Conservation (phyloP, 148 eudicot species). For the Linanthus parryae region DNA sequence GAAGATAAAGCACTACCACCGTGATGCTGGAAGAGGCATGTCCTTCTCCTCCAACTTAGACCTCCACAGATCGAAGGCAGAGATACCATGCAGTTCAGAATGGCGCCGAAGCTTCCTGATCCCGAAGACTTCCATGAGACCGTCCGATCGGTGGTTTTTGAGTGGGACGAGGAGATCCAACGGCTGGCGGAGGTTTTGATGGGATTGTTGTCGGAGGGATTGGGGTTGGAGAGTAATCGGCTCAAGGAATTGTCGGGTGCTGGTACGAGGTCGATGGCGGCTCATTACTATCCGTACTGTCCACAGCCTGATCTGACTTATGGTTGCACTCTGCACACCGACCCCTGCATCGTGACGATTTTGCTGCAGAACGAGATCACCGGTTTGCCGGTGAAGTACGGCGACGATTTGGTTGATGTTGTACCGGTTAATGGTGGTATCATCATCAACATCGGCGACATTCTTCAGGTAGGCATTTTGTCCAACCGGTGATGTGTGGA, state of each 20-base stretch:
- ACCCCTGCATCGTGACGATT: constrained; percentile 32
- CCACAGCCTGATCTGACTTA: constrained; percentile 34
- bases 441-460: constrained; percentile 35
- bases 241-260: constrained; percentile 26
- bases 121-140: constrained; percentile 21
- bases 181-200: constrained; percentile 14
- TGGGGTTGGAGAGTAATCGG: constrained; percentile 17
- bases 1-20: constrained; percentile 24
- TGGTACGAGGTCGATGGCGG: constrained; percentile 26
- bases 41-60: constrained; percentile 48
- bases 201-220: constrained; percentile 28
- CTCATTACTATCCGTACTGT: constrained; percentile 35
- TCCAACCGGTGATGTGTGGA: too few relatives aligned
- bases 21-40: constrained; percentile 25
- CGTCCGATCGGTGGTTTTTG: constrained; percentile 20
- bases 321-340: constrained; percentile 28
- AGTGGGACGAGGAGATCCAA: constrained; percentile 24
- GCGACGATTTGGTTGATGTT: constrained; percentile 31
- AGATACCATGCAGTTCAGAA: constrained; percentile 34
- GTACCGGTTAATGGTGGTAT: constrained; percentile 26
- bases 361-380: constrained; percentile 28
- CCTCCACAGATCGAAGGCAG: constrained; percentile 47
- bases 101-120: constrained; percentile 20
- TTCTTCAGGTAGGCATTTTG: constrained; percentile 38
- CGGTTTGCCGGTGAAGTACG: constrained; percentile 36